Evolutionary conservation across 768 basidiomycete genomes (phyloP).

Genomic region (Lactarius hatsudake): DNA sequence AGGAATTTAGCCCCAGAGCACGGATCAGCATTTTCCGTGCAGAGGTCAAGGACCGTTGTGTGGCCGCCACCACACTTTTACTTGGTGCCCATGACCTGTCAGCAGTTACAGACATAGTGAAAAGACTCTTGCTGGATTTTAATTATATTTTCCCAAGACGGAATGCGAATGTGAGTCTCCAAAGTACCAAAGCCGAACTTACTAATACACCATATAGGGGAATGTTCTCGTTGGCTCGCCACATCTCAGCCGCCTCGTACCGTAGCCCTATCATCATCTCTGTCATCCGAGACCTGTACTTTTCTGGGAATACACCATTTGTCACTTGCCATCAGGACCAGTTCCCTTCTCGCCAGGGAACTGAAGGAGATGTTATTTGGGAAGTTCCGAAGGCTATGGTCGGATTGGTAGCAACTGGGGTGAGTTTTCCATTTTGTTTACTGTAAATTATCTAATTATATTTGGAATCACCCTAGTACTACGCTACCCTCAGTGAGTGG

Average conservation of each 20-base stretch:
- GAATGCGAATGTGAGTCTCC: accelerated
- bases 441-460: neutral
- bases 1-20: neutral
- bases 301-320: neutral
- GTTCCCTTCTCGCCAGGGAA: neutral
- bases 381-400: neutral
- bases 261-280: neutral
- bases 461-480: neutral
- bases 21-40: neutral
- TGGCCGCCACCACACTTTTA: neutral
- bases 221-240: neutral
- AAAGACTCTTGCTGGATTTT: accelerated
- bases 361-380: neutral
- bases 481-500: neutral
- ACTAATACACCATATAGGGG: neutral
- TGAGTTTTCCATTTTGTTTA: neutral
- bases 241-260: neutral
- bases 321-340: neutral
- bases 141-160: neutral
- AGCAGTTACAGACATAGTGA: neutral
- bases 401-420: neutral
- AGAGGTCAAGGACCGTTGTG: neutral
- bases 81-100: neutral
- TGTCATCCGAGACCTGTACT: neutral
- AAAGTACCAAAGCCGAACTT: accelerated